phyloP scores from a whole-genome alignment of 129 eudicot species.

The Flaveria robusta region DNA sequence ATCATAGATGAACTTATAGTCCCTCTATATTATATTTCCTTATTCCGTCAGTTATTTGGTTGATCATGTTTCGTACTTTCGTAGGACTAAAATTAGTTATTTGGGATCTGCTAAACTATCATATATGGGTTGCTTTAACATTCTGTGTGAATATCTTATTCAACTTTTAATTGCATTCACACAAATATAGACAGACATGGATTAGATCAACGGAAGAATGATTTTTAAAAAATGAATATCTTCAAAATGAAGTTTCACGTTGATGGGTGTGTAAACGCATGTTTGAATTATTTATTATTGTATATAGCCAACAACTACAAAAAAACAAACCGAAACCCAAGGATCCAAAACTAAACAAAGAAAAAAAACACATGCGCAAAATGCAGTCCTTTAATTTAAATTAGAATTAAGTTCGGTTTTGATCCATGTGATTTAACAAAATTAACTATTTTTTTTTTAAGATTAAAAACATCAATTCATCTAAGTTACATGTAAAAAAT shows the following conservation, averaged over 20 bases:
- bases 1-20: no score
- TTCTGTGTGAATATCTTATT: not conserved
- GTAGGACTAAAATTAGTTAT: no score
- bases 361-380: not conserved
- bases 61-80: no score
- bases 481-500: no score
- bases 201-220: not conserved
- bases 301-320: not conserved
- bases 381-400: not conserved
- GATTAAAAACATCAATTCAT: no score
- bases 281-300: not conserved
- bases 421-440: no score
- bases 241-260: not conserved
- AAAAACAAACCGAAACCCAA: not conserved
- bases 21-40: no score
- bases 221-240: not conserved
- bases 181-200: not conserved
- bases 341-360: not conserved
- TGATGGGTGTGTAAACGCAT: not conserved
- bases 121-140: no score
- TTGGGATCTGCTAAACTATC: no score
- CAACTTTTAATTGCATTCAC: not conserved
- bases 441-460: no score
- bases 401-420: no score
- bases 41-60: no score